Evolutionary conservation across 495 filamentous ascomycete genomes (phyloP).

Genomic region (Neurospora tetraspora): DNA sequence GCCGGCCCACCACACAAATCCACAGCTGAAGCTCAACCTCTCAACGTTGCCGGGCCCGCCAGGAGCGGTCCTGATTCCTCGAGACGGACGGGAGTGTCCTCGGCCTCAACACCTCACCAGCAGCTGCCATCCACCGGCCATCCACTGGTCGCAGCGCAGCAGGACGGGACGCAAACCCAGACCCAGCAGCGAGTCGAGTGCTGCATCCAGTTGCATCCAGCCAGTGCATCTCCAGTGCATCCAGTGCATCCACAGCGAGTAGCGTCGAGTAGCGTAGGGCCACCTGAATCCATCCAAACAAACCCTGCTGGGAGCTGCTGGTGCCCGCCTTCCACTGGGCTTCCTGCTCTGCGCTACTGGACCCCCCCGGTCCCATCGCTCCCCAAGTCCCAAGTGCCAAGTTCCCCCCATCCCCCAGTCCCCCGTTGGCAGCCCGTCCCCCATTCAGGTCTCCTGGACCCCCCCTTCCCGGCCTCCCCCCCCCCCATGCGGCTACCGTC

Average conservation of each 20-base stretch:
- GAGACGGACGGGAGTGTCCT: neutral
- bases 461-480: neutral
- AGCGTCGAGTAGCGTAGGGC: neutral
- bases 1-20: too few relatives aligned
- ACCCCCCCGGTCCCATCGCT: neutral
- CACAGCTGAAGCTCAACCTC: neutral
- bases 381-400: neutral
- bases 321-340: too few relatives aligned
- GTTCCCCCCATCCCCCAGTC: neutral
- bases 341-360: too few relatives aligned
- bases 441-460: neutral
- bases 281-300: neutral
- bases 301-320: neutral
- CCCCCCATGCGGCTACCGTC: conserved; percentile 2
- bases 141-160: neutral
- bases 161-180: neutral
- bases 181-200: neutral
- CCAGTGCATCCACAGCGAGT: neutral
- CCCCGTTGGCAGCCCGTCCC: neutral
- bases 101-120: neutral
- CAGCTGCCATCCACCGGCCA: neutral
- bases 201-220: neutral
- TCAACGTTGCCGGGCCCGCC: neutral
- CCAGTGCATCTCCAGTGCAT: neutral
- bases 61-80: neutral